Percentiles rank a stretch among this genome's conserved stretches.
Evolutionary conservation across 805 yeast genomes (phyloP).

Genomic region (Metschnikowia arizonensis): DNA sequence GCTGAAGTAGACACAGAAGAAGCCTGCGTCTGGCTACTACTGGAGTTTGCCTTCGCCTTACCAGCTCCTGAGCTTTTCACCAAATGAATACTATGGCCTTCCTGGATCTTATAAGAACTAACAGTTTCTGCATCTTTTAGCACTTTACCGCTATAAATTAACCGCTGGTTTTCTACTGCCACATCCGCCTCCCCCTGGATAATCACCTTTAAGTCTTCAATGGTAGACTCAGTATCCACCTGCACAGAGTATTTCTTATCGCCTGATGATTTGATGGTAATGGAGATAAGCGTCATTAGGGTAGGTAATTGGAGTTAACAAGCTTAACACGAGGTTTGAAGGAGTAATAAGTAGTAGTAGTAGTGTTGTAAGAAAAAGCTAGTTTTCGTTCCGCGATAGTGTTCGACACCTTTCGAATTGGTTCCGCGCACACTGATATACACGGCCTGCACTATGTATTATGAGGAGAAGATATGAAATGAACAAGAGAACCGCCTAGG

Average conservation of each 20-base stretch:
- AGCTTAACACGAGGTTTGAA: too few species aligned
- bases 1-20: too few species aligned
- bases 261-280: constrained; percentile 52
- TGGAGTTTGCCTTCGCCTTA: constrained; percentile 22
- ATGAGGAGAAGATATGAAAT: too few species aligned
- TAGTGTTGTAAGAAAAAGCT: not conserved
- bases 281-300: constrained; percentile 28
- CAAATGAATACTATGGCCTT: constrained; percentile 83
- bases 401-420: constrained; percentile 4
- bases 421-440: constrained; percentile 4
- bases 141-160: constrained; percentile 92
- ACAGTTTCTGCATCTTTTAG: constrained; percentile 79
- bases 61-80: constrained; percentile 59
- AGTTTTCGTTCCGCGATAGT: not conserved
- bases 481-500: too few species aligned
- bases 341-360: too few species aligned
- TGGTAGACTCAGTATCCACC: constrained; percentile 51
- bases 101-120: constrained; percentile 71
- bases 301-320: too few species aligned
- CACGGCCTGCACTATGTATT: not conserved
- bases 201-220: constrained; percentile 63
- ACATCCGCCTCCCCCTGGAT: constrained; percentile 60
- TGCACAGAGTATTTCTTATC: constrained; percentile 73
- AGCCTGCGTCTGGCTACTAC: constrained; percentile 10
- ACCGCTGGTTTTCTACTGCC: constrained; percentile 75